A percentile compares a stretch with the other conserved stretches of the same genome.
phyloP scores from a whole-genome alignment of 1,284 basidiomycete genomes.

The Hymenochaete sp. region DNA sequence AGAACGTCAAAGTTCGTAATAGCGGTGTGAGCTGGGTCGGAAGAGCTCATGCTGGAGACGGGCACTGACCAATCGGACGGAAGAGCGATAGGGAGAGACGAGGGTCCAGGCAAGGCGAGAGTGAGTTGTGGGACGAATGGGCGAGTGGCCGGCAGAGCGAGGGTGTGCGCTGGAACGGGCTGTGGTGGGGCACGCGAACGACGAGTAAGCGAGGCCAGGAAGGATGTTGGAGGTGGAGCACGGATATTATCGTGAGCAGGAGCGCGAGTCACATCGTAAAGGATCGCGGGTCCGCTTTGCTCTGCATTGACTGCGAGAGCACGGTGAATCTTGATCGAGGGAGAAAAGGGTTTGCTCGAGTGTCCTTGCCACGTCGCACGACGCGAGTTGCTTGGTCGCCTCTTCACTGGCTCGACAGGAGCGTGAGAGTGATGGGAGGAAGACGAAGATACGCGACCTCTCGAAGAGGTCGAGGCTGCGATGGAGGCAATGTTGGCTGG shows the following conservation, averaged over 20 bases:
- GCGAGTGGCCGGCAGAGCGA: constrained; percentile 56
- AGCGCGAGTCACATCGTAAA: constrained; percentile 48
- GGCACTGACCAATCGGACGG: constrained; percentile 25
- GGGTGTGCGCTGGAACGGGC: constrained; percentile 47
- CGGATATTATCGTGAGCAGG: constrained; percentile 51
- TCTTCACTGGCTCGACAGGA: background rate
- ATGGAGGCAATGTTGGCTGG: constrained; percentile 13
- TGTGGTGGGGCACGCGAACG: constrained; percentile 7
- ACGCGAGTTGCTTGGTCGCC: constrained; percentile 8
- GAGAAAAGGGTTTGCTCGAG: constrained; percentile 3
- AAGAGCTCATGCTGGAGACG: constrained; percentile 24
- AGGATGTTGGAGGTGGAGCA: constrained; percentile 41
- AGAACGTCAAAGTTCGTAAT: constrained; percentile 59
- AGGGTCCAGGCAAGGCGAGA: constrained; percentile 49
- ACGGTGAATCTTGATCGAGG: constrained; percentile 14
- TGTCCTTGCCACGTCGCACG: constrained; percentile 14
- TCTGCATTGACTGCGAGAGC: constrained; percentile 8
- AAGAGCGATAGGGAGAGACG: constrained; percentile 47
- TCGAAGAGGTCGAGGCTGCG: background rate
- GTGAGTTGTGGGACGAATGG: constrained; percentile 46
- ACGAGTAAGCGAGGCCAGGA: constrained; percentile 11
- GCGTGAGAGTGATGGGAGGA: constrained; percentile 4
- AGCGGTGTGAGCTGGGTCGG: constrained; percentile 25
- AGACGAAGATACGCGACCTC: constrained; percentile 8
- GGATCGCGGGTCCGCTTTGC: constrained; percentile 9